phyloP scores from a whole-genome alignment of 805 yeast genomes.

The Jamesozyma piceae region DNA sequence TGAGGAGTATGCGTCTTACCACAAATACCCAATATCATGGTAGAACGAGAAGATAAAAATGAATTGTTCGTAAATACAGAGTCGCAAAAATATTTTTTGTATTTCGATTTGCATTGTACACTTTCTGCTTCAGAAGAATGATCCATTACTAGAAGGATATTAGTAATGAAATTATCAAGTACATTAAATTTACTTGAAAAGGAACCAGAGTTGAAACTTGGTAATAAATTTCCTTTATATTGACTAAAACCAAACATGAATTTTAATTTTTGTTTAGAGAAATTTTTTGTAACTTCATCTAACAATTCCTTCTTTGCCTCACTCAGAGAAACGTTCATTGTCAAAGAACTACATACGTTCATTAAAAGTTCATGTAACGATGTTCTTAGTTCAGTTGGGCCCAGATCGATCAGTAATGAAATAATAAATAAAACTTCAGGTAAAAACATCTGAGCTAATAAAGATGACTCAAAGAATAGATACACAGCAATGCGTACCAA shows the following conservation, averaged over 20 bases:
- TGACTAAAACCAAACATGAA: constrained; percentile 63
- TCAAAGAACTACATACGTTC: constrained; percentile 61
- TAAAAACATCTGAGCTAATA: constrained; percentile 51
- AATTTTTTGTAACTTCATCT: constrained; percentile 34
- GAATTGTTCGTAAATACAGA: constrained; percentile 50
- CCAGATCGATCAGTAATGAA: constrained; percentile 46
- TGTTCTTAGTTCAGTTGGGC: constrained; percentile 46
- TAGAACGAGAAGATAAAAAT: constrained; percentile 56
- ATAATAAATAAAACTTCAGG: constrained; percentile 65
- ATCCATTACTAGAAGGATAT: constrained; percentile 44
- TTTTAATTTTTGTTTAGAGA: constrained; percentile 53
- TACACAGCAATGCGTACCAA: constrained; percentile 54
- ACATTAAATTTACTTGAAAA: constrained; percentile 33
- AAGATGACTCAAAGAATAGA: constrained; percentile 59
- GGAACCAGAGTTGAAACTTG: constrained; percentile 30
- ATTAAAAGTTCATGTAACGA: constrained; percentile 52
- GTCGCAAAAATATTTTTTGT: constrained; percentile 55
- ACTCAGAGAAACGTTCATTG: constrained; percentile 46
- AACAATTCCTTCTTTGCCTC: constrained; percentile 34
- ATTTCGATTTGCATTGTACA: constrained; percentile 51
- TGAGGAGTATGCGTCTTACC: constrained; percentile 57
- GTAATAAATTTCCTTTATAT: constrained; percentile 34
- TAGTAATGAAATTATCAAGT: constrained; percentile 52
- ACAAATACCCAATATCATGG: constrained; percentile 60
- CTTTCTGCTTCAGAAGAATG: constrained; percentile 38